Evolutionary conservation across 345 rosid species (phyloP).

Genomic region (Limnanthes douglasii): DNA sequence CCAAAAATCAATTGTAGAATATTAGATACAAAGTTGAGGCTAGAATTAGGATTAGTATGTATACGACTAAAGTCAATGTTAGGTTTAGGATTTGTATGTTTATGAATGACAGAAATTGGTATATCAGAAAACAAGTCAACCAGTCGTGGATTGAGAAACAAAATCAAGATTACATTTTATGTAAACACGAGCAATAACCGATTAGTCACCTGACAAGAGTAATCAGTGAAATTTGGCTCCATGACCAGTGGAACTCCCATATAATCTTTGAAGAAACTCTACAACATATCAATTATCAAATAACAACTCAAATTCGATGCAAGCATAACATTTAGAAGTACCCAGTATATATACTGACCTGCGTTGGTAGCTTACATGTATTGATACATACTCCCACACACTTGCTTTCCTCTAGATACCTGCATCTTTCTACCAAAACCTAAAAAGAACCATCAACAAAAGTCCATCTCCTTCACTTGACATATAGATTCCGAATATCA

Average conservation of each 20-base stretch:
- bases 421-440: conserved; percentile 89
- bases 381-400: conserved; percentile 74
- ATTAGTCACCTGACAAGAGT: conserved; percentile 68
- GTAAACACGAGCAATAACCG: conserved; percentile 1
- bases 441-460: too few species aligned
- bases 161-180: background rate
- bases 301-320: background rate
- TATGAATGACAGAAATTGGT: background rate
- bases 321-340: background rate
- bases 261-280: conserved; percentile 73
- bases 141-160: background rate
- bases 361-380: conserved; percentile 93
- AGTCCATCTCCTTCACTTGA: conserved; percentile 5
- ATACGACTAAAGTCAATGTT: background rate
- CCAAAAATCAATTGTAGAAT: conserved; percentile 2
- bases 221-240: conserved; percentile 87
- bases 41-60: background rate
- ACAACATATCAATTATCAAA: background rate
- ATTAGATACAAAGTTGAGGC: background rate
- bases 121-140: background rate
- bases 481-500: background rate
- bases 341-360: too few species aligned
- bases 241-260: conserved; percentile 78
- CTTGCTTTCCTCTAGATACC: conserved; percentile 87
- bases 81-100: background rate